Percentiles rank a stretch among this genome's conserved stretches.
Evolutionary conservation across 495 filamentous ascomycete genomes (phyloP).

Genomic region (Neurospora africana): DNA sequence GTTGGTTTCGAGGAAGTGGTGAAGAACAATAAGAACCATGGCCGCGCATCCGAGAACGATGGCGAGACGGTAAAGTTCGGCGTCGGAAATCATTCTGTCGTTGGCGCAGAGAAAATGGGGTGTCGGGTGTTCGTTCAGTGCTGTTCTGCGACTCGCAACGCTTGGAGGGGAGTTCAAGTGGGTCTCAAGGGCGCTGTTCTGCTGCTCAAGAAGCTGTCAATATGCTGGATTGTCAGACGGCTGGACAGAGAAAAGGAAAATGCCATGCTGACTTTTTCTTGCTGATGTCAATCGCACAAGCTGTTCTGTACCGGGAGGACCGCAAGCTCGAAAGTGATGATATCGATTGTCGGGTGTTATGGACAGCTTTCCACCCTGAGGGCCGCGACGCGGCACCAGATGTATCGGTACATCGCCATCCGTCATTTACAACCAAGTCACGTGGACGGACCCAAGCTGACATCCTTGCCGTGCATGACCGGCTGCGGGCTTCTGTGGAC

Average conservation of each 20-base stretch:
- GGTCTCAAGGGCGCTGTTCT: not conserved
- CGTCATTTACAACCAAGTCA: slow-evolving; percentile 3
- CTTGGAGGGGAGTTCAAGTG: not conserved
- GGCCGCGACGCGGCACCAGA: not conserved
- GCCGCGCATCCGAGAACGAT: slow-evolving; percentile 85
- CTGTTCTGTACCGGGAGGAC: not conserved
- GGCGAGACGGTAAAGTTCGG: slow-evolving; percentile 74
- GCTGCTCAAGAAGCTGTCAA: not conserved
- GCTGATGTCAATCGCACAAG: not conserved
- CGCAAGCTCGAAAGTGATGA: not conserved
- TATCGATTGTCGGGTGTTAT: slow-evolving; percentile 9
- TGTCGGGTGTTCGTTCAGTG: not conserved
- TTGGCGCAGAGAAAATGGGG: not conserved
- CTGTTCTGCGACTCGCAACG: not conserved
- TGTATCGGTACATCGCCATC: slow-evolving; percentile 6
- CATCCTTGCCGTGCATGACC: too few species aligned
- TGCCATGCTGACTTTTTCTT: not conserved
- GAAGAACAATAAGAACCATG: slow-evolving; percentile 89
- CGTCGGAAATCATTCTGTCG: slow-evolving; percentile 73
- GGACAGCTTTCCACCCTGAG: slow-evolving; percentile 19
- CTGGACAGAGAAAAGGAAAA: not conserved
- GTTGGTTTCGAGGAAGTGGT: slow-evolving; percentile 97
- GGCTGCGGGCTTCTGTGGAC: not conserved
- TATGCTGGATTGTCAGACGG: not conserved
- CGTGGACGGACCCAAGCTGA: slow-evolving; percentile 3